Base-by-base conservation (phyloP, 768 basidiomycete genomes). In the Zangia roseola region DNA sequence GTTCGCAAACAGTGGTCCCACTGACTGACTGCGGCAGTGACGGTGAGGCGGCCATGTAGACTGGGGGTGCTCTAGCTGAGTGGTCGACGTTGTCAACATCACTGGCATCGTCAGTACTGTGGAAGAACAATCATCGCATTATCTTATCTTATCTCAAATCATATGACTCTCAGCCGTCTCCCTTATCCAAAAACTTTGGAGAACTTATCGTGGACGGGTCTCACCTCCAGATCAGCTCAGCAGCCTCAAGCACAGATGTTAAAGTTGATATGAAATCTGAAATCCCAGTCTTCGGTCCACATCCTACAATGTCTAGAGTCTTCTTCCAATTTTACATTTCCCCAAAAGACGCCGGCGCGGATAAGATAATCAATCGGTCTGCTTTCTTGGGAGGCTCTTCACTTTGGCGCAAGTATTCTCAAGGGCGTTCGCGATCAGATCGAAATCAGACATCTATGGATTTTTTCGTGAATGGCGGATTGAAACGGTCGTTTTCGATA, bases 211-310 rank as follows among this genome's bases (percentile, higher is more conserved):
- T n/a, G n/a, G 72, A 82, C 36, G 88, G 86, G 8, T 57, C 70
- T 7, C 73, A 83, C 53, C 74, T 95, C 2, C 62, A 79, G 44
- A 78, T 89, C 38, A 82, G 83, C 52, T 84, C 89, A 35, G 93
- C 91, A 5, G n/a, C n/a, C n/a, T n/a, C n/a, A 26, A 26, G 26
- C 8, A 10, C 26, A 26, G 26, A 26, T 10, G 7, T 10, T 26
- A 26, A 26, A 26, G 26, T 10, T 10, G 26, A 26, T 26, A 8
- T 26, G 26, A 8, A 26, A 26, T 10, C 2, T 10, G 26, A 10
- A 26, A 26, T 26, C 26, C 12, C 30, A 13, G 14, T 14, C 14
- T 30, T 30, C 12, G n/a, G n/a, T 14, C 6, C 14, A 30, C 16
- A 16, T 16, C 7, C 6, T 31, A 31, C 14, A 7, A 31, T 31